Evolutionary conservation across 768 basidiomycete genomes (phyloP), one percentile per base, ranked within the genome.

Genomic region (Dictyophora rubrovolvata): DNA sequence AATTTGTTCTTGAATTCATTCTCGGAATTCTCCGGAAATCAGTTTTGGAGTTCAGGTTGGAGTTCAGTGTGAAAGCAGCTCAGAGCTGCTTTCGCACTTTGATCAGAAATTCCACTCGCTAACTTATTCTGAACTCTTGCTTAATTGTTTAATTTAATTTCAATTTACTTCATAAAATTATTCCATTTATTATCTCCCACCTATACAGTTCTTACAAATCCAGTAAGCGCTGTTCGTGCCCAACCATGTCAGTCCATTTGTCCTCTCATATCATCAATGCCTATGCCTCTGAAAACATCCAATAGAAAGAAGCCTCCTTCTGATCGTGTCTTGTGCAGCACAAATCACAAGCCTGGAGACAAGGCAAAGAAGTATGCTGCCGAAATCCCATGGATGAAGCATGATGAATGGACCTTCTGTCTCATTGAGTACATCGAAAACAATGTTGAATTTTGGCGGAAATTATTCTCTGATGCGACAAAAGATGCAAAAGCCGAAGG

Each of bases 391-490:
- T 42, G 42, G 42, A 4, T 42, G n/a, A 42, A 42, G n/a, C 42
- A 42, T 42, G 12, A 12, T 9, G n/a, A 14, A 12, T 42, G 42
- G 42, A 42, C 42, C 11, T 42, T 5, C n/a, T 9, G 11, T n/a
- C 11, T 42, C 4, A 42, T 42, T n/a, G n/a, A 42, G 4, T 42
- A 42, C n/a, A 12, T 42, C 12, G 42, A 42, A 12, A 42, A 12
- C n/a, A 4, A 42, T 12, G 42, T 42, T 42, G 42, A 42, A 3
- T 42, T 42, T 12, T 9, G n/a, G 14, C 42, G n/a, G 11, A 60
- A 56, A 46, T 53, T 70, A 0, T 72, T 72, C 54, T 69, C 68
- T 4, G 68, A 71, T 60, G 68, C 66, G 1, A 68, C 65, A 8
- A 60, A 62, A 0, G 62, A 66, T 42, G 70, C 67, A 14, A 64